phyloP scores from a whole-genome alignment of 2,329 filamentous ascomycete genomes.

The Monosporascus ibericus region DNA sequence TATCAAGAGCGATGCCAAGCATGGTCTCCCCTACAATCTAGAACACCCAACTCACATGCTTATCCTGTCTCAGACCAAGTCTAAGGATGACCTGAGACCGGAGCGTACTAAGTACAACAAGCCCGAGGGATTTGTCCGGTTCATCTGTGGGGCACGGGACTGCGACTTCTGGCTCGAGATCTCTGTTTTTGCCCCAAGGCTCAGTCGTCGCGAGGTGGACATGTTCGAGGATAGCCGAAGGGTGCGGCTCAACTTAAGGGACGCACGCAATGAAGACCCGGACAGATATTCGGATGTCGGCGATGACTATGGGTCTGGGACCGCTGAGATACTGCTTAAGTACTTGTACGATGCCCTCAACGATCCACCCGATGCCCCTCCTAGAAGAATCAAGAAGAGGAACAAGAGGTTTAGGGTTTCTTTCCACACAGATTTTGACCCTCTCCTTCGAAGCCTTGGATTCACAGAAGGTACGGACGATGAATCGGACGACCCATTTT shows the following conservation, averaged over 20 bases:
- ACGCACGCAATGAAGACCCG: constrained; percentile 38
- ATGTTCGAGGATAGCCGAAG: constrained; percentile 40
- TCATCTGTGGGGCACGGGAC: constrained; percentile 18
- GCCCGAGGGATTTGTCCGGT: constrained; percentile 11
- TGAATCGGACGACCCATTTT: constrained; percentile 33
- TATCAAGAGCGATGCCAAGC: constrained; percentile 13
- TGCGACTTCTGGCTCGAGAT: constrained; percentile 41
- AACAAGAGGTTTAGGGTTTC: constrained; percentile 52
- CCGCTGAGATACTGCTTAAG: constrained; percentile 40
- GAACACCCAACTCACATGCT: constrained; percentile 24
- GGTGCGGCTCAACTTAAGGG: constrained; percentile 33
- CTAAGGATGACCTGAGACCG: constrained; percentile 2
- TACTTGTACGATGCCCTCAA: constrained; percentile 47
- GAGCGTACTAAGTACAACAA: constrained; percentile 8
- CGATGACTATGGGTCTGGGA: constrained; percentile 33
- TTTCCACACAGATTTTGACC: constrained; percentile 44
- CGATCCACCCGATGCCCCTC: constrained; percentile 23
- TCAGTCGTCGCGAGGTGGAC: constrained; percentile 35
- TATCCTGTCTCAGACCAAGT: constrained; percentile 10
- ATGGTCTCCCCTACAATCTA: constrained; percentile 2
- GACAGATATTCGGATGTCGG: constrained; percentile 39
- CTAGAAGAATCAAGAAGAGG: constrained; percentile 44
- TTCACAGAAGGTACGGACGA: constrained; percentile 37
- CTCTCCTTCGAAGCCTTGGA: constrained; percentile 43
- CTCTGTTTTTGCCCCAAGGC: constrained; percentile 36